Conservation (phyloP, 225 moss, liverwort and hornwort species). For the Anthoceros angustus region DNA sequence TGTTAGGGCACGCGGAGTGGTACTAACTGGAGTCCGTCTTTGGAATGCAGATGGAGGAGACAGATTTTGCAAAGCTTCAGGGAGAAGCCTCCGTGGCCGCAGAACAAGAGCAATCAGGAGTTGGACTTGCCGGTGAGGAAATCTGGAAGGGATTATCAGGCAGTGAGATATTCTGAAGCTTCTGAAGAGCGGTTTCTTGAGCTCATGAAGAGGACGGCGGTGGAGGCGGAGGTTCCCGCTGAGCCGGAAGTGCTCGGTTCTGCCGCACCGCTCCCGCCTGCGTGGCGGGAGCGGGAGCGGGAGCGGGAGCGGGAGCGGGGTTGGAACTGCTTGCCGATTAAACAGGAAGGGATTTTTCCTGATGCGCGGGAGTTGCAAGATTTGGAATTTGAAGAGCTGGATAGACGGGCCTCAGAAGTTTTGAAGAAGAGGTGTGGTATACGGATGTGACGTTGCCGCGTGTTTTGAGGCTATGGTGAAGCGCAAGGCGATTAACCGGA, state of each 20-base stretch:
- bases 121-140: neutral
- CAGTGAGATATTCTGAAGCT: neutral
- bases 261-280: too few species aligned
- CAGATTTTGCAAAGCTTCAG: neutral
- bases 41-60: neutral
- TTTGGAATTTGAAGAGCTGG: slow-evolving; percentile 1
- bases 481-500: neutral
- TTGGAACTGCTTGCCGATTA: neutral
- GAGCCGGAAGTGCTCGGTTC: neutral
- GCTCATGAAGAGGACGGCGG: neutral
- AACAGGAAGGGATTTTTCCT: neutral
- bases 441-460: neutral
- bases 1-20: too few species aligned
- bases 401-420: neutral
- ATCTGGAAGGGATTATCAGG: neutral
- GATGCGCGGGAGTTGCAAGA: neutral
- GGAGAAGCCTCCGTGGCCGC: neutral
- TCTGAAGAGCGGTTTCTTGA: neutral
- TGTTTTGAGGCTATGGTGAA: neutral
- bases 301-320: too few species aligned
- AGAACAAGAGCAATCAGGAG: neutral
- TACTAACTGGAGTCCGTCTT: too few species aligned
- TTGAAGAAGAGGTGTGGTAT: neutral
- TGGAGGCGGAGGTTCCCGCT: neutral
- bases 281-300: neutral